Base-by-base conservation (phyloP, 2,329 filamentous ascomycete genomes). In the Stylonectria norvegica region DNA sequence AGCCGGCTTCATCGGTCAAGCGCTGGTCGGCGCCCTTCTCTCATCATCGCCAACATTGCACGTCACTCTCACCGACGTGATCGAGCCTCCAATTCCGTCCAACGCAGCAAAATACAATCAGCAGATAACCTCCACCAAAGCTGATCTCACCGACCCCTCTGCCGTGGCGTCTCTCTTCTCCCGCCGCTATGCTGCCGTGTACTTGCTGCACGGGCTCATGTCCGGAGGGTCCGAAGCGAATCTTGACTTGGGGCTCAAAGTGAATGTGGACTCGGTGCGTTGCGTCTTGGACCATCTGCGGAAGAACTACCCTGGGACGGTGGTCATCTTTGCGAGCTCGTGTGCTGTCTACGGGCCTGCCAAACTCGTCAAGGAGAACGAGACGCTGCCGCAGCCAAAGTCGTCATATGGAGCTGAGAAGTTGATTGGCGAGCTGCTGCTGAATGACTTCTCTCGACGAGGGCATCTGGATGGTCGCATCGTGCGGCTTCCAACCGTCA, bases 171-270 rank as follows among this genome's bases (percentile, higher is more conserved):
- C 48, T 2, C 55, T 69, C 11, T 50, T 69, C 25, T 41, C 53
- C 1, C 45, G 54, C 2, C 47, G 53, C 1, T 53, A 45, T 8
- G 64, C 73, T 10, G 66, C 69, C 8, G 69, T 77, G 29, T 83
- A 79, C 55, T 69, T 80, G 33, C 72, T 83, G 42, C 79, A 83
- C 52, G 79, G 79, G 30, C 77, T 82, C 61, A 83, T 83, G 79
- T 81, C 76, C 0, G 71, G 72, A 16, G 78, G 77, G 11, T 72
- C 77, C 12, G 79, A 83, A 62, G 74, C 74, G 8, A 75, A 82
- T 35, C 63, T 79, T 66, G 57, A 77, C 64, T 52, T 71, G 64
- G 41, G 78, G 2, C 67, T 79, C 43, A 69, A 64, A 33, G 78
- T 81, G 38, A 82, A 82, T 54, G 66, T 80, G 29, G 77, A 81